These are phyloP conservation scores for Lenwebbia sp. DNA, from an alignment of 345 rosid species.

Conservation along the genomic window DNA sequence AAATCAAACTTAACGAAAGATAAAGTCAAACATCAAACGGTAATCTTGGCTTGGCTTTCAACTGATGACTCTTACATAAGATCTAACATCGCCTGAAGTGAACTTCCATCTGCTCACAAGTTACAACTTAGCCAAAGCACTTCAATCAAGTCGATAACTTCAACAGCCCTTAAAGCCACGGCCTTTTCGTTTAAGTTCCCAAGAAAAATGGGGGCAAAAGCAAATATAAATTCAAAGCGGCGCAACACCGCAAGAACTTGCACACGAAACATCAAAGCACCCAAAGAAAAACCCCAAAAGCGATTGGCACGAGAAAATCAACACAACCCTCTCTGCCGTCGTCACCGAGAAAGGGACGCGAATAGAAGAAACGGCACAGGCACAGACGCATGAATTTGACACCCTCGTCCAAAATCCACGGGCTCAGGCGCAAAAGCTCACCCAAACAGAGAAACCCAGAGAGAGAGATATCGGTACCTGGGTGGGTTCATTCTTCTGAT, in stretches of 20 bases:
- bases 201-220: neutral
- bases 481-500: constrained; percentile 89
- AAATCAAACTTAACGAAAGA: neutral
- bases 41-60: neutral
- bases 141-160: neutral
- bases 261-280: neutral
- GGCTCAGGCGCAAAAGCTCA: neutral
- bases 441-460: neutral
- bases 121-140: neutral
- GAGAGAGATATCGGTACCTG: constrained; percentile 20
- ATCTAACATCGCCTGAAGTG: neutral
- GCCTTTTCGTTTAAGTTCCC: neutral
- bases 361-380: neutral
- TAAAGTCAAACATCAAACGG: neutral
- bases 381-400: neutral
- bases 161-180: neutral
- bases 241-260: neutral
- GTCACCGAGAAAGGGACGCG: neutral
- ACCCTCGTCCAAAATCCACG: neutral
- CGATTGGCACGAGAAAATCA: neutral
- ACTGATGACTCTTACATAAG: neutral
- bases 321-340: neutral
- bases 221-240: neutral
- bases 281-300: neutral
- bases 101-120: neutral